Percentiles rank a stretch among this genome's conserved stretches.
These are phyloP conservation scores for Isabelozyma heimii DNA, from an alignment of 805 yeast species.

Conservation along the genomic window DNA sequence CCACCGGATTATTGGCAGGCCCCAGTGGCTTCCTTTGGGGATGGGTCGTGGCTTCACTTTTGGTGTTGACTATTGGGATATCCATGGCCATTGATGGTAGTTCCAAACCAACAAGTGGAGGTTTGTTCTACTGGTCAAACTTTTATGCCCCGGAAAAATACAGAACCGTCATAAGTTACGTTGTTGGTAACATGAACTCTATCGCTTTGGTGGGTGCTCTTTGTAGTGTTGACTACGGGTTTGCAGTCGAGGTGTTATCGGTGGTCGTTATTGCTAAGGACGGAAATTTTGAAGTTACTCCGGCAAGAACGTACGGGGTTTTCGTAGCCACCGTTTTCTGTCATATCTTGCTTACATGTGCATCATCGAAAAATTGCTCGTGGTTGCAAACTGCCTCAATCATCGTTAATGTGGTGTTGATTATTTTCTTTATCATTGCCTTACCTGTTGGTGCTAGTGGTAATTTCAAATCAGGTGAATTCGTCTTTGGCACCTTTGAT, in stretches of 20 bases:
- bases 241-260: conserved; percentile 24
- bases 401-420: conserved; percentile 18
- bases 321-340: conserved; percentile 26
- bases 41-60: conserved; percentile 24
- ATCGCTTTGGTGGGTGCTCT: conserved; percentile 30
- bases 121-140: conserved; percentile 35
- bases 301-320: conserved; percentile 26
- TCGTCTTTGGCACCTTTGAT: conserved; percentile 52
- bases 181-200: conserved; percentile 28
- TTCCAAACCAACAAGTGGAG: conserved; percentile 29
- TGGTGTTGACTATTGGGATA: conserved; percentile 24
- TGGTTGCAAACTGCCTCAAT: conserved; percentile 25
- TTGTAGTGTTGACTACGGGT: conserved; percentile 29
- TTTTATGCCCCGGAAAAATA: conserved; percentile 24
- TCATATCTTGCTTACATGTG: conserved; percentile 21
- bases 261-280: conserved; percentile 26
- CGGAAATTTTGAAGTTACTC: conserved; percentile 25
- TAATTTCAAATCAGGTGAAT: conserved; percentile 45
- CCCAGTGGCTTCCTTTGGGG: conserved; percentile 32
- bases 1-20: conserved; percentile 23
- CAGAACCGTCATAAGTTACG: conserved; percentile 19
- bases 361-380: conserved; percentile 21
- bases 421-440: conserved; percentile 24
- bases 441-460: conserved; percentile 26
- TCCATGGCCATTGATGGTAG: conserved; percentile 26